Evolutionary conservation across 768 basidiomycete genomes (phyloP).

Genomic region (Mycena crocata): DNA sequence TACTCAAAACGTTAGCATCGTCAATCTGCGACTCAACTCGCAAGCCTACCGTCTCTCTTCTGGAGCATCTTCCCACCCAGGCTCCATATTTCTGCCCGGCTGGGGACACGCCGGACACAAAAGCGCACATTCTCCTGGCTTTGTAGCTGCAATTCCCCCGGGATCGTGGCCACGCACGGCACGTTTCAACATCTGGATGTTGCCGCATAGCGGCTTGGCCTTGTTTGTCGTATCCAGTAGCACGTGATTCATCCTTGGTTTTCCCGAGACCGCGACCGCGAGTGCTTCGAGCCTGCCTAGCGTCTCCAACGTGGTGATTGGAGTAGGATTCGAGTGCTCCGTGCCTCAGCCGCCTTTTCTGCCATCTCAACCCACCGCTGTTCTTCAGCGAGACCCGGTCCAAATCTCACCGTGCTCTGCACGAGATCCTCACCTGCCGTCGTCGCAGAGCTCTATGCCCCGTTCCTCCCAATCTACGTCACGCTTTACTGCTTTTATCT

Average conservation of each 20-base stretch:
- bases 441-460: neutral
- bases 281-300: neutral
- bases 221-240: neutral
- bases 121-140: too few species aligned
- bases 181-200: too few species aligned
- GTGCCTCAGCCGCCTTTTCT: conserved; percentile 2
- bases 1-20: too few species aligned
- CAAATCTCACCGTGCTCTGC: neutral
- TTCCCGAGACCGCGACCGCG: too few species aligned
- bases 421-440: neutral
- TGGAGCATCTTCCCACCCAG: too few species aligned
- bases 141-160: too few species aligned
- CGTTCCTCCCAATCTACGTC: neutral
- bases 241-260: neutral
- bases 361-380: neutral
- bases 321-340: conserved; percentile 1
- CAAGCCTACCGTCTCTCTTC: too few species aligned
- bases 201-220: neutral
- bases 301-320: conserved; percentile 1
- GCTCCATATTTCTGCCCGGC: too few species aligned
- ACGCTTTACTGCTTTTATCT: neutral
- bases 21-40: too few species aligned
- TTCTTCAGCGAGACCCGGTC: neutral
- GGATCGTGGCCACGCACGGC: too few species aligned
- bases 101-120: too few species aligned